phyloP scores from a whole-genome alignment of 345 rosid genomes.

The Eucalyptus tenuipes region DNA sequence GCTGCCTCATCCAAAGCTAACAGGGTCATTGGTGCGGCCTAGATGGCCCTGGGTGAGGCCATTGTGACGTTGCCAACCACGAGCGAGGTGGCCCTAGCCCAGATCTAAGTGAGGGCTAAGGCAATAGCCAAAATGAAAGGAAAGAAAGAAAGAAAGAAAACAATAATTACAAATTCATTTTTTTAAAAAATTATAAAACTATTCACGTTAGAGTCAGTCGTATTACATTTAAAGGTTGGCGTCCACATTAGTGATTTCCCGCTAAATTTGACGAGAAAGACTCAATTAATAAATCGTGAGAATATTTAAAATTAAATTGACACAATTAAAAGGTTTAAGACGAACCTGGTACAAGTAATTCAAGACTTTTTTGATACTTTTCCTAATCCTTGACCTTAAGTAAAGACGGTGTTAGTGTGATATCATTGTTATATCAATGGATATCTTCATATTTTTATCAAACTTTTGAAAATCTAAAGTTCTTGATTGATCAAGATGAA shows the following conservation, averaged over 20 bases:
- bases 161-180: too few relatives aligned
- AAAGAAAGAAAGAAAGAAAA: too few relatives aligned
- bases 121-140: too few relatives aligned
- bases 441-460: not conserved
- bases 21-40: rapidly evolving
- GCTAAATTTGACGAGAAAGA: rapidly evolving
- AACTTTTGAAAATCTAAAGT: not conserved
- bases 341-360: rapidly evolving
- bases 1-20: too few relatives aligned
- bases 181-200: too few relatives aligned
- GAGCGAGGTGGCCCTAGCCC: rapidly evolving
- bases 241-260: rapidly evolving
- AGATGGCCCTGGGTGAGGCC: too few relatives aligned
- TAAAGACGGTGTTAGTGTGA: not conserved
- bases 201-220: rapidly evolving
- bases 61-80: too few relatives aligned
- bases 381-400: not conserved
- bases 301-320: too few relatives aligned
- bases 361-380: too few relatives aligned
- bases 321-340: rapidly evolving
- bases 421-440: rapidly evolving
- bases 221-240: too few relatives aligned
- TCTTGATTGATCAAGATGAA: not conserved
- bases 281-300: too few relatives aligned
- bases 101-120: too few relatives aligned